phyloP scores from a whole-genome alignment of 352 stramenopile species.

The Phytophthora macrochlamydospora region DNA sequence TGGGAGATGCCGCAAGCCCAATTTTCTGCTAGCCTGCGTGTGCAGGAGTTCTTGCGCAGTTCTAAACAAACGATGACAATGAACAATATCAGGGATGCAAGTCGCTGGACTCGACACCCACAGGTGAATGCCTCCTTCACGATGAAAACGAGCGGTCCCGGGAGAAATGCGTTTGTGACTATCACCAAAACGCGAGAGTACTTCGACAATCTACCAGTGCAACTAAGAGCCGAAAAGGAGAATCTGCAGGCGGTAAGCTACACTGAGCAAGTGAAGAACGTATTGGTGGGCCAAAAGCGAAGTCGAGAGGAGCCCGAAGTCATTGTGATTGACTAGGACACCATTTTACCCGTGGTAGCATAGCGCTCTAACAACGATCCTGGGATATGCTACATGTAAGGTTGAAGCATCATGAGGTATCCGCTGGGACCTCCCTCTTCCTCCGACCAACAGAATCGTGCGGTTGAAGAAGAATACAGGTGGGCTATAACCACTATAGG shows the following conservation, averaged over 20 bases:
- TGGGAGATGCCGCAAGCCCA: slow-evolving; percentile 14
- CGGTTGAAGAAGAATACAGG: no score
- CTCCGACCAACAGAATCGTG: no score
- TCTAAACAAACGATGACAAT: background rate
- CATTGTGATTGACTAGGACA: background rate
- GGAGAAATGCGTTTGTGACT: background rate
- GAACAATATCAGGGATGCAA: background rate
- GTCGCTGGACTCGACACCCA: background rate
- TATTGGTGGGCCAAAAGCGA: background rate
- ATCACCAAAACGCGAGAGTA: background rate
- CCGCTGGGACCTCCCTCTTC: no score
- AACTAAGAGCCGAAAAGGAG: background rate
- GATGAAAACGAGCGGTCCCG: background rate
- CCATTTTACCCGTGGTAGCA: no score
- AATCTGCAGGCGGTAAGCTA: background rate
- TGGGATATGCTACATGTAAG: no score
- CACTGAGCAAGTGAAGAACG: background rate
- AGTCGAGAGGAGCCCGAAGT: background rate
- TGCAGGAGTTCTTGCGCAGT: background rate
- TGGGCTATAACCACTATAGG: no score
- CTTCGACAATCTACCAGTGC: background rate
- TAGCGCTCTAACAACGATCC: no score
- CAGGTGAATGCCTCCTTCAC: background rate
- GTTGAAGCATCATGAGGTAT: no score
- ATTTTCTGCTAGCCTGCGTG: background rate